Evolutionary conservation across 805 yeast genomes (phyloP), one percentile per base, ranked within the genome.

Genomic region (Ogataea naganishii): DNA sequence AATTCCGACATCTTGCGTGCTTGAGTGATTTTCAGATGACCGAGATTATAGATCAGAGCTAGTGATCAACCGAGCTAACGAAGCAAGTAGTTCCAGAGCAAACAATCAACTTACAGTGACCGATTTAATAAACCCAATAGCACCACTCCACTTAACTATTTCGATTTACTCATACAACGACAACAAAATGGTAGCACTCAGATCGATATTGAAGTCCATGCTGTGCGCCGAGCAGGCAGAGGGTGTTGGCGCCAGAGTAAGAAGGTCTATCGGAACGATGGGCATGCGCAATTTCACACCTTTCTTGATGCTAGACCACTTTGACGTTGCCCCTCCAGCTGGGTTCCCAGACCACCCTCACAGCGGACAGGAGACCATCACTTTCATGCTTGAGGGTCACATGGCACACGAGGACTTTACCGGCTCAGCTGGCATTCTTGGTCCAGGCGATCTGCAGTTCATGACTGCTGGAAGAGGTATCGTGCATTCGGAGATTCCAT

Each of bases 391-490:
- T 34, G 63, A 71, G 27, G 89, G 89, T 22, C 71, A 68, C 40
- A 58, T 81, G 54, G 80, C 83, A 5, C 94, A 81, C 49, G 86
- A 80, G 48, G 96, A 86, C 51, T 83, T 85, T 56, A 81, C 94
- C 2, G 95, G 95, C 1, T 60, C 80, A n/a, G 66, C 69, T 31
- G 95, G 95, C 33, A 64, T 82, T 7, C 58, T 86, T 31, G 65
- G 70, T 37, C 73, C 84, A 6, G 95, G 95, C 34, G 96, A 85
- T 51, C 61, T 86, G 41, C 96, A 85, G 53, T 84, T 85, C 53
- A 85, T 85, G 95, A 85, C 95, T 17, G 95, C 95, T 5, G 95
- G 95, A 36, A 70, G 69, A 43, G 96, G 94, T 29, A 73, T 84
- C 21, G 81, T 81, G 32, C 95, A 84, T 52, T 70, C 85, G 3